Percentiles rank a stretch among this genome's conserved stretches.
Evolutionary conservation across 441 rosid species (phyloP).

Genomic region (Bruguiera hainesii): DNA sequence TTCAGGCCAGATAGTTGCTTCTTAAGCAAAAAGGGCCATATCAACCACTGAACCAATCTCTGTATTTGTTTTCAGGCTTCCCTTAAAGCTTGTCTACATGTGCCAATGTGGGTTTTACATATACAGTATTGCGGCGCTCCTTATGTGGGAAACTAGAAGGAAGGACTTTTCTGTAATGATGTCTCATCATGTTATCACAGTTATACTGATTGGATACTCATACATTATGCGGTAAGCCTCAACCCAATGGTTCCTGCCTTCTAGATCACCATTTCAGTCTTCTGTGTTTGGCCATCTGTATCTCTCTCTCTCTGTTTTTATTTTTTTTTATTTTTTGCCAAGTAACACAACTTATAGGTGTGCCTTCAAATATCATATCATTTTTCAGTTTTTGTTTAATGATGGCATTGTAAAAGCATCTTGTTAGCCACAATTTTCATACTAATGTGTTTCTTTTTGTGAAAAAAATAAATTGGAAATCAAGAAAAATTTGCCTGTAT

Average conservation of each 20-base stretch:
- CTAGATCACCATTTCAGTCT: too few species aligned
- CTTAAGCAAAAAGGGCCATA: neutral
- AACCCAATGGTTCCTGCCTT: neutral
- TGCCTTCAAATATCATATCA: too few species aligned
- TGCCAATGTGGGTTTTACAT: constrained; percentile 89
- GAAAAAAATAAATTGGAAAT: too few species aligned
- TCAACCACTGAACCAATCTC: constrained; percentile 1
- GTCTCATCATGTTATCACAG: constrained; percentile 96
- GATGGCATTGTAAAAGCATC: too few species aligned
- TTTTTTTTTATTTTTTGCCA: too few species aligned
- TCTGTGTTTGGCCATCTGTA: too few species aligned
- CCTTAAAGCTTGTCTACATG: constrained; percentile 73
- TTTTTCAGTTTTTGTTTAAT: too few species aligned
- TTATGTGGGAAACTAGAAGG: constrained; percentile 91
- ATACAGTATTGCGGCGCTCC: constrained; percentile 77
- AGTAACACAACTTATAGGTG: too few species aligned
- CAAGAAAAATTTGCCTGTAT: too few species aligned
- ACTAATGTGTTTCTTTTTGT: too few species aligned
- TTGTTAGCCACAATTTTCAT: too few species aligned
- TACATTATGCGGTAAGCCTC: constrained; percentile 61
- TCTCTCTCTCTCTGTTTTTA: too few species aligned
- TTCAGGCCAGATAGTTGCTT: neutral
- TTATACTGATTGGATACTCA: constrained; percentile 70
- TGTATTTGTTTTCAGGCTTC: constrained; percentile 45
- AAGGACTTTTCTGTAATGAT: constrained; percentile 96